Percentiles rank a stretch among this genome's conserved stretches.
These are phyloP conservation scores for Komagataella mondaviorum DNA, from an alignment of 805 yeast genomes.

Conservation along the genomic window DNA sequence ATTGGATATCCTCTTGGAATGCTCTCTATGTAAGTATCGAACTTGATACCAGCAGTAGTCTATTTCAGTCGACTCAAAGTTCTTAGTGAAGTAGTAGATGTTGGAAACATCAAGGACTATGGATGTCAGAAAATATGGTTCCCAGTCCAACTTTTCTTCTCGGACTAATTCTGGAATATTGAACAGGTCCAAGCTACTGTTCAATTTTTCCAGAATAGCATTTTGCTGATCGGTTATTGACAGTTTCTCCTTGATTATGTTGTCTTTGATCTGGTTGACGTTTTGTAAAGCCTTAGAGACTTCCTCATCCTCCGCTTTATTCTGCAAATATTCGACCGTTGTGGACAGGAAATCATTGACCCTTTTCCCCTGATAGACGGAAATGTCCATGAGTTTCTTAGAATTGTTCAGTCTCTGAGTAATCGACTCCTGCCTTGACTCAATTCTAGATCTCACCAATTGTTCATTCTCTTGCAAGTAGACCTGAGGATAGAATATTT, in stretches of 20 bases:
- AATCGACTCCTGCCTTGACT: constrained; percentile 1
- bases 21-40: constrained; percentile 4
- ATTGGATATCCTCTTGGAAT: background rate
- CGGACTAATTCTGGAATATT: constrained; percentile 15
- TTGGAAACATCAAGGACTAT: constrained; percentile 17
- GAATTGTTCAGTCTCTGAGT: constrained; percentile 8
- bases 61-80: background rate
- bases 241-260: background rate
- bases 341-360: constrained; percentile 12
- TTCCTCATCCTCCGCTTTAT: background rate
- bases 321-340: constrained; percentile 12
- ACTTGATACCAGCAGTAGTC: background rate
- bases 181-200: constrained; percentile 9
- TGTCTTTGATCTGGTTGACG: background rate
- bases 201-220: background rate
- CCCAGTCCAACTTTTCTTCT: constrained; percentile 10
- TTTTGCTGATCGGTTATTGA: background rate
- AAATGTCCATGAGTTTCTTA: constrained; percentile 10
- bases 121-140: constrained; percentile 25
- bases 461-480: constrained; percentile 17
- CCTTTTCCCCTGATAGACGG: constrained; percentile 18
- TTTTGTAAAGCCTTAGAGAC: background rate
- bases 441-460: constrained; percentile 4
- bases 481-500: constrained; percentile 24
- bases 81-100: constrained; percentile 16